Conservation (phyloP, 2,329 filamentous ascomycete species). For the Tolypocladium ovalisporum region DNA sequence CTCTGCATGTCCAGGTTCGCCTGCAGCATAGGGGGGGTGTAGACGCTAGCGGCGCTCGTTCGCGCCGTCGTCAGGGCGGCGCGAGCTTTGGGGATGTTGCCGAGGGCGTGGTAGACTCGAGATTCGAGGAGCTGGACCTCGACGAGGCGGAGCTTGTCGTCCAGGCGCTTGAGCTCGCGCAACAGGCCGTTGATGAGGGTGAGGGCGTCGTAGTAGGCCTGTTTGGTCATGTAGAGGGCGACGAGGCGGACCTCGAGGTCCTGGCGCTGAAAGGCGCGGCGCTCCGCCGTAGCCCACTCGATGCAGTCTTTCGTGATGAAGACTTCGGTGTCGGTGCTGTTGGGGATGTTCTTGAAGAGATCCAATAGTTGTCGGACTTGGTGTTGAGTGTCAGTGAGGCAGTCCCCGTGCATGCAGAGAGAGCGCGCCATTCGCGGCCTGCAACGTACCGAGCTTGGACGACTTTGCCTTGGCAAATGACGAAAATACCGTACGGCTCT, state of each 20-base stretch:
- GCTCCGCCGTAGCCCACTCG: slow-evolving; percentile 95
- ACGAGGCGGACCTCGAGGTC: slow-evolving; percentile 96
- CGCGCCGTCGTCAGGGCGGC: slow-evolving; percentile 89
- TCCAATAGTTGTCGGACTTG: slow-evolving; percentile 93
- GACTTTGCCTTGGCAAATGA: slow-evolving; percentile 99
- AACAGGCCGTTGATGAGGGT: slow-evolving; percentile 94
- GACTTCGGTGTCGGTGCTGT: slow-evolving; percentile 90
- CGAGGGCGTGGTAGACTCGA: slow-evolving; percentile 90
- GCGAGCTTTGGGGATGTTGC: slow-evolving; percentile 91
- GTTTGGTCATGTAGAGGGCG: slow-evolving; percentile 89
- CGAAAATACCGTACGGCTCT: slow-evolving; percentile 82
- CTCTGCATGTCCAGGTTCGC: slow-evolving; percentile 98
- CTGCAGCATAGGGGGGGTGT: slow-evolving; percentile 90
- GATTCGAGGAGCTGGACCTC: slow-evolving; percentile 97
- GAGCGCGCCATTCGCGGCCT: background rate
- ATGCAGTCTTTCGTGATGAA: slow-evolving; percentile 97
- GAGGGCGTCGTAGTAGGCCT: slow-evolving; percentile 93
- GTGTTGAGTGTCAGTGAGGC: background rate
- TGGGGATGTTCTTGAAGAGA: slow-evolving; percentile 85
- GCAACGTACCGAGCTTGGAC: slow-evolving; percentile 75
- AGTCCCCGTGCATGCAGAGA: background rate
- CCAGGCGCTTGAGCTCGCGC: slow-evolving; percentile 91
- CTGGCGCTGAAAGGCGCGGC: slow-evolving; percentile 91
- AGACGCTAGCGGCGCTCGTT: slow-evolving; percentile 92
- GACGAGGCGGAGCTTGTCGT: slow-evolving; percentile 96